These are phyloP conservation scores for Plectosphaerella sp. DNA, from an alignment of 2,329 filamentous ascomycete species.

Conservation along the genomic window DNA sequence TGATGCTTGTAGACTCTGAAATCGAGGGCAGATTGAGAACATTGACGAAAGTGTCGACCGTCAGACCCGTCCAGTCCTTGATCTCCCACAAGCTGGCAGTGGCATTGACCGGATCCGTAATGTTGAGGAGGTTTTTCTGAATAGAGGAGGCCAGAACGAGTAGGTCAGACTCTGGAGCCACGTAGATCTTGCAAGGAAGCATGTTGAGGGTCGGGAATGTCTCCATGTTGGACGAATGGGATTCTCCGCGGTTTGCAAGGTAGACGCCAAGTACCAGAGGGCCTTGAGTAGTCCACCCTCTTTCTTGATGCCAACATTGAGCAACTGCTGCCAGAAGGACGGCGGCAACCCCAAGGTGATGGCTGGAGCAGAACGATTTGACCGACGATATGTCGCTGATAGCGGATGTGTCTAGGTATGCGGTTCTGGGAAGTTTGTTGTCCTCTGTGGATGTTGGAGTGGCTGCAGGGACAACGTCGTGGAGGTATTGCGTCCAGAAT, in stretches of 20 bases:
- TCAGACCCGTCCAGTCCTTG: conserved; percentile 67
- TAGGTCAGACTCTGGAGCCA: conserved; percentile 26
- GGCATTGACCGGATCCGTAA: conserved; percentile 52
- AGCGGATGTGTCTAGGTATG: background rate
- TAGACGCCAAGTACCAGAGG: conserved; percentile 73
- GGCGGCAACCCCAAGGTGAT: conserved; percentile 65
- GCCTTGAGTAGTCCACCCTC: conserved; percentile 4
- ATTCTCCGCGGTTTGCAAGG: conserved; percentile 65
- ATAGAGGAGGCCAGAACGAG: conserved; percentile 53
- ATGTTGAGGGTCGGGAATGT: conserved; percentile 74
- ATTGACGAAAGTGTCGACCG: conserved; percentile 73
- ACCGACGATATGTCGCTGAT: background rate
- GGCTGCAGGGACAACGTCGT: conserved; percentile 3
- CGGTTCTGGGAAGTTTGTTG: background rate
- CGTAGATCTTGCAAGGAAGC: conserved; percentile 61
- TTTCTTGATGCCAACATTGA: conserved; percentile 20
- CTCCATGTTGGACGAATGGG: conserved; percentile 36
- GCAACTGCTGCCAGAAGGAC: conserved; percentile 72
- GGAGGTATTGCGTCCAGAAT: conserved; percentile 41
- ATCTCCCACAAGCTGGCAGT: conserved; percentile 67
- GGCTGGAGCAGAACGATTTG: conserved; percentile 21
- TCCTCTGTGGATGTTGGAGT: background rate
- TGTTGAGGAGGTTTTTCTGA: conserved; percentile 62
- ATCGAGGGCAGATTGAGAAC: conserved; percentile 57
- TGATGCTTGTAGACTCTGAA: background rate